These are phyloP conservation scores for Arabidopsis thaliana DNA, from an alignment of 345 rosid species.

Conservation along the genomic window TAIR10.1 NC_003070.9:4130501-4131000, in stretches of 20 bases:
- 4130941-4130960: neutral
- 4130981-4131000: neutral
- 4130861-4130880: neutral
- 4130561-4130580: neutral
- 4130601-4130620: neutral
- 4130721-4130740: accelerated
- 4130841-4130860: neutral
- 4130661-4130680: neutral
- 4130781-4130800: neutral
- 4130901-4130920: neutral
- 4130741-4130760: neutral
- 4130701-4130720: neutral
- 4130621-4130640: too few species aligned
- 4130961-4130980: neutral
- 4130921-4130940: neutral
- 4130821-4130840: neutral
- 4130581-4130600: neutral
- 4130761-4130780: neutral
- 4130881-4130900: neutral
- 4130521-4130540: too few species aligned
- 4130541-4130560: too few species aligned
- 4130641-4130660: neutral
- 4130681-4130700: neutral
- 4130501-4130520: too few species aligned
- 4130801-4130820: neutral